These are phyloP conservation scores for Picochlorum costavermella DNA, from an alignment of 139 green algal genomes.

Conservation along the genomic window DNA sequence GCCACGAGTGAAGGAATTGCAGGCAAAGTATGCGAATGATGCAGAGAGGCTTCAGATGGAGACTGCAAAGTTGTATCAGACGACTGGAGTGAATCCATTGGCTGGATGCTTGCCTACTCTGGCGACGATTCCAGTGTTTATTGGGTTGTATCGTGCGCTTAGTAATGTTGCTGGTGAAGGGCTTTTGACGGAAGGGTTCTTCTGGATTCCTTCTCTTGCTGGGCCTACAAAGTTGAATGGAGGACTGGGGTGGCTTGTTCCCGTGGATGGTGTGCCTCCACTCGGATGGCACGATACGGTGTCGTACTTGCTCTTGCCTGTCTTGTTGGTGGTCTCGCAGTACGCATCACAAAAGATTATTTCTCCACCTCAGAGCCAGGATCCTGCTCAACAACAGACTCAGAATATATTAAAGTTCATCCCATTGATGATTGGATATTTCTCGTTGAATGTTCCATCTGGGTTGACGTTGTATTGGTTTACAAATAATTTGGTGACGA, in stretches of 20 bases:
- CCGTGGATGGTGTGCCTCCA: conserved; percentile 46
- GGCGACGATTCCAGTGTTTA: conserved; percentile 88
- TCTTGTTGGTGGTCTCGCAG: conserved; percentile 63
- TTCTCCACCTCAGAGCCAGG: conserved; percentile 31
- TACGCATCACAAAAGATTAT: conserved; percentile 74
- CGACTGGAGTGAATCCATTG: conserved; percentile 85
- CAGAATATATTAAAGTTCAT: conserved; percentile 93
- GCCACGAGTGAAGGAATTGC: conserved; percentile 90
- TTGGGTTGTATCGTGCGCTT: conserved; percentile 90
- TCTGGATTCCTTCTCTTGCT: conserved; percentile 86
- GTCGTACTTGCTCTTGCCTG: conserved; percentile 61
- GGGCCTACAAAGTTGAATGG: conserved; percentile 58
- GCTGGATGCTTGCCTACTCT: conserved; percentile 88
- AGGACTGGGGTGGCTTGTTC: conserved; percentile 68
- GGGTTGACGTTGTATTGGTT: conserved; percentile 99
- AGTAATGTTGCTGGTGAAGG: conserved; percentile 82
- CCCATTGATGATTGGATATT: conserved; percentile 95
- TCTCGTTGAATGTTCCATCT: conserved; percentile 94
- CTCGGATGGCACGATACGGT: conserved; percentile 58
- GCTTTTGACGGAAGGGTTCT: conserved; percentile 82
- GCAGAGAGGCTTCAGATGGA: conserved; percentile 79
- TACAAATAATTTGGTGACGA: conserved; percentile 92
- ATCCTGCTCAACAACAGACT: conserved; percentile 58
- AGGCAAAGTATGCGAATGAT: conserved; percentile 80
- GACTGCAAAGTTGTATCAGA: conserved; percentile 88